These are phyloP conservation scores for Fusarium mundagurra DNA, from an alignment of 2,329 filamentous ascomycete genomes.

Conservation along the genomic window DNA sequence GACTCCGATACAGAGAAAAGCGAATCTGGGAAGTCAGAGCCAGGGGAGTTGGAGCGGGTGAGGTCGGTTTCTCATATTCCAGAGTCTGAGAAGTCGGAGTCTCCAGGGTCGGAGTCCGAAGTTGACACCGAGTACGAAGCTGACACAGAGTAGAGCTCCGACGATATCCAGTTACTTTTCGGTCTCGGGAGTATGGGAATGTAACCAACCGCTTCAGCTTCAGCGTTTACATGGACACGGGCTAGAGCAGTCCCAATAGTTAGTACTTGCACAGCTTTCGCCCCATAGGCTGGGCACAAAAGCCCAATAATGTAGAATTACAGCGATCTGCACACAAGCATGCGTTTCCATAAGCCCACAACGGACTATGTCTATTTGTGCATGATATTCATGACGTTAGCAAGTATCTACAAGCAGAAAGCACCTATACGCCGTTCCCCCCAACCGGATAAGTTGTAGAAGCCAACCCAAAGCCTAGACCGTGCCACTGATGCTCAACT, in stretches of 20 bases:
- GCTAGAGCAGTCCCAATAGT: background rate
- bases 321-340: background rate
- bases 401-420: constrained; percentile 42
- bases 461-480: constrained; percentile 54
- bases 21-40: background rate
- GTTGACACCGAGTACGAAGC: constrained; percentile 2
- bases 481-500: constrained; percentile 88
- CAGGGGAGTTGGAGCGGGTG: background rate
- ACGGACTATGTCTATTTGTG: constrained; percentile 40
- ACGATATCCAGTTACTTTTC: background rate
- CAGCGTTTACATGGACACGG: background rate
- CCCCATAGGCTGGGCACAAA: background rate
- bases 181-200: background rate
- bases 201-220: background rate
- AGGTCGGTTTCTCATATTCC: background rate
- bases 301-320: constrained; percentile 1
- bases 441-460: constrained; percentile 18
- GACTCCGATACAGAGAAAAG: background rate
- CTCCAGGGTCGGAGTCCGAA: constrained; percentile 4
- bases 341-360: background rate
- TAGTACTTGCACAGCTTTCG: background rate
- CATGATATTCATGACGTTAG: constrained; percentile 33
- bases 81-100: background rate
- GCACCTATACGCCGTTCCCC: constrained; percentile 43
- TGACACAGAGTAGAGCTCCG: background rate